Conservation (phyloP, 2,329 filamentous ascomycete species). For the Fusarium sarcochroum region DNA sequence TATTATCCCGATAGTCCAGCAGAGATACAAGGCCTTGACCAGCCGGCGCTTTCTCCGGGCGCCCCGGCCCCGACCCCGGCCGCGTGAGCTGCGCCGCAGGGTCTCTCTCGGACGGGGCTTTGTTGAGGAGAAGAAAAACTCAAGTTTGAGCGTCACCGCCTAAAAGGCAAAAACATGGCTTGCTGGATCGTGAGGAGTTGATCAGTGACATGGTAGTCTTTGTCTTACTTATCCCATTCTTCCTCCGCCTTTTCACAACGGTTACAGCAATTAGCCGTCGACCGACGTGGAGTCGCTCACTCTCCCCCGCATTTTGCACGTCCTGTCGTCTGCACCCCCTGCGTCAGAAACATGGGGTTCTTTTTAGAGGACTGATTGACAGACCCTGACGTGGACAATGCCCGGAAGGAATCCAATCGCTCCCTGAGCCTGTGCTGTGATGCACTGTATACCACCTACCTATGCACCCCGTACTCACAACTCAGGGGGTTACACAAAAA, state of each 20-base stretch:
- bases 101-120: slow-evolving; percentile 23
- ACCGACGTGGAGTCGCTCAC: slow-evolving; percentile 29
- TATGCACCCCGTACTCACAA: neutral
- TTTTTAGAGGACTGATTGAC: slow-evolving; percentile 31
- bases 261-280: slow-evolving; percentile 17
- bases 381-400: slow-evolving; percentile 19
- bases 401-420: slow-evolving; percentile 3
- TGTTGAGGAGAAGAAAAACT: slow-evolving; percentile 29
- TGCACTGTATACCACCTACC: slow-evolving; percentile 17
- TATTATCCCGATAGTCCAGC: slow-evolving; percentile 17
- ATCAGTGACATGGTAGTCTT: slow-evolving; percentile 14
- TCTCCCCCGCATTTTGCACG: slow-evolving; percentile 39
- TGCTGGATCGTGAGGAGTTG: slow-evolving; percentile 16
- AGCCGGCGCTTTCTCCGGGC: slow-evolving; percentile 35
- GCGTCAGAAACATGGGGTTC: slow-evolving; percentile 36
- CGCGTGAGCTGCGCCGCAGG: slow-evolving; percentile 36
- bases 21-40: slow-evolving; percentile 9
- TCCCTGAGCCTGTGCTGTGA: slow-evolving; percentile 2
- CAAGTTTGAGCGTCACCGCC: slow-evolving; percentile 34
- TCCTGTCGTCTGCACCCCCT: slow-evolving; percentile 31
- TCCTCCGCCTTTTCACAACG: slow-evolving; percentile 23
- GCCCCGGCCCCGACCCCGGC: slow-evolving; percentile 27
- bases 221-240: slow-evolving; percentile 18
- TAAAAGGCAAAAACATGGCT: slow-evolving; percentile 26
- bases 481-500: slow-evolving; percentile 1